Conservation (phyloP, 768 basidiomycete genomes). For the Rubroboletus satanas region DNA sequence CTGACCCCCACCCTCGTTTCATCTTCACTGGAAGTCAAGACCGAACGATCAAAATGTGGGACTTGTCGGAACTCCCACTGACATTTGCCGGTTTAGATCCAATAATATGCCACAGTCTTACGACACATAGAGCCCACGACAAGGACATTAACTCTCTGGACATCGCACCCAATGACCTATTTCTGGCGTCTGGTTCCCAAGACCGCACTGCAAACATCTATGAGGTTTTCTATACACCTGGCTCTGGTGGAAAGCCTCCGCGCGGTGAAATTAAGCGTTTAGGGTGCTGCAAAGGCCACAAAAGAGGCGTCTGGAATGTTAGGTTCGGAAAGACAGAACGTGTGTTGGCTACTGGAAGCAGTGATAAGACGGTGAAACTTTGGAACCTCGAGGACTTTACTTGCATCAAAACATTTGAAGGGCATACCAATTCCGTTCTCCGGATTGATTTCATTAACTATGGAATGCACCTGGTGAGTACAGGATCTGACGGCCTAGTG, state of each 20-base stretch:
- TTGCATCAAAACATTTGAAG: conserved; percentile 95
- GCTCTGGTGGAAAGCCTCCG: conserved; percentile 39
- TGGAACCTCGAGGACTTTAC: conserved; percentile 94
- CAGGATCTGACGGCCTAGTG: conserved; percentile 91
- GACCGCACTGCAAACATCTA: conserved; percentile 93
- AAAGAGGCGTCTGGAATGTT: conserved; percentile 94
- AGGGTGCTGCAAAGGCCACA: conserved; percentile 93
- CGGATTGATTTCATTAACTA: conserved; percentile 85
- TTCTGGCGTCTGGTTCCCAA: conserved; percentile 92
- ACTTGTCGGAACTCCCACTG: conserved; percentile 56
- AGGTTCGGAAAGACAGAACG: conserved; percentile 81
- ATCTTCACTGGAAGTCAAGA: conserved; percentile 97
- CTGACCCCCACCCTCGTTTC: conserved; percentile 46
- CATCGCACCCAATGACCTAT: conserved; percentile 80
- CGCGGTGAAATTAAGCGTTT: conserved; percentile 70
- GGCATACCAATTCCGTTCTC: conserved; percentile 95
- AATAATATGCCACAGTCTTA: conserved; percentile 66
- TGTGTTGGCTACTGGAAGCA: conserved; percentile 88
- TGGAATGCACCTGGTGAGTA: conserved; percentile 83
- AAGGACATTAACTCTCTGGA: conserved; percentile 99
- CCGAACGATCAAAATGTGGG: conserved; percentile 98
- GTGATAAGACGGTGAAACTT: conserved; percentile 90
- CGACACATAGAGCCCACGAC: conserved; percentile 90
- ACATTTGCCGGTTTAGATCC: conserved; percentile 24
- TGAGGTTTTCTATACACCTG: conserved; percentile 56